Evolutionary conservation across 495 filamentous ascomycete genomes (phyloP).

Genomic region (Saxophila tyrrhenica): DNA sequence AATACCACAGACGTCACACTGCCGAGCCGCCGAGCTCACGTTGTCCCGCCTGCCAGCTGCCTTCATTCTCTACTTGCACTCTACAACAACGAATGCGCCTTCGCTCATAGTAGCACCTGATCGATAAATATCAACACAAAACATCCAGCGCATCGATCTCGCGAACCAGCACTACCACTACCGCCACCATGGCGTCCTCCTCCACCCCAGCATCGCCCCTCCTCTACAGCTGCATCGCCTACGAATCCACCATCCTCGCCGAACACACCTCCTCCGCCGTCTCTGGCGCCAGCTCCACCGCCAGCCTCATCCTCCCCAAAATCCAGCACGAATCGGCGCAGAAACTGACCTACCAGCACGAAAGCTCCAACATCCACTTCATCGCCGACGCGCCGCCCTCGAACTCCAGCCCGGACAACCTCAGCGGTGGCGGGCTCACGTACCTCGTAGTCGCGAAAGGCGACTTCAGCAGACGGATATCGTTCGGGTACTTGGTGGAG

Average conservation of each 20-base stretch:
- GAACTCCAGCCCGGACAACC: conserved; percentile 4
- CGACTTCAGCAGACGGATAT: conserved; percentile 70
- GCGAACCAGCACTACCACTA: background rate
- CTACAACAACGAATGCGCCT: too few species aligned
- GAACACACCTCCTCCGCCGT: conserved; percentile 77
- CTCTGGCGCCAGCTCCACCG: conserved; percentile 62
- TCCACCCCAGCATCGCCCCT: conserved; percentile 21
- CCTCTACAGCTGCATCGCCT: conserved; percentile 65
- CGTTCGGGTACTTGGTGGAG: conserved; percentile 86
- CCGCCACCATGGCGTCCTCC: conserved; percentile 21
- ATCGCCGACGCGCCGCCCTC: conserved; percentile 59
- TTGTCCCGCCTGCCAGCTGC: too few species aligned
- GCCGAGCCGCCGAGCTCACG: too few species aligned
- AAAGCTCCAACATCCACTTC: conserved; percentile 75
- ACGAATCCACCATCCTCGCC: conserved; percentile 79
- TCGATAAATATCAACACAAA: too few species aligned
- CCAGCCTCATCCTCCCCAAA: conserved; percentile 90
- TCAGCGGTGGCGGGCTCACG: conserved; percentile 63
- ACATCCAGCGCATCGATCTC: background rate
- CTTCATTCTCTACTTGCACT: too few species aligned
- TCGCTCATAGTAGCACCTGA: too few species aligned
- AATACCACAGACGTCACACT: too few species aligned
- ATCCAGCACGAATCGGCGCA: conserved; percentile 70
- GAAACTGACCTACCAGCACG: conserved; percentile 54
- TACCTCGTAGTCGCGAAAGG: conserved; percentile 73